Conservation (phyloP, 139 green algal genomes). For the Astrephomene gubernaculifera region DNA sequence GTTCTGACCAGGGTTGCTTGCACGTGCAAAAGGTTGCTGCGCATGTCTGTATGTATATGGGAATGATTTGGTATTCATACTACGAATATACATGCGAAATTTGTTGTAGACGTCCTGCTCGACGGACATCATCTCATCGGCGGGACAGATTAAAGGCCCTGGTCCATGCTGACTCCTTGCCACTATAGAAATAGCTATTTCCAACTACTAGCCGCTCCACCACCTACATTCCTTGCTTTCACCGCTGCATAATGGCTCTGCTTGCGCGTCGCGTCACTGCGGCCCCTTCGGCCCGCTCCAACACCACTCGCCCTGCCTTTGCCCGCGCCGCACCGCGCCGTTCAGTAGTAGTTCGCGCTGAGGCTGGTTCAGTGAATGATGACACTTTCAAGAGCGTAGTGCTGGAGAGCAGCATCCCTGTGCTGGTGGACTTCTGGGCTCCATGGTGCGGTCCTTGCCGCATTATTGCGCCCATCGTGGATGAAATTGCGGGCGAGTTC, state of each 20-base stretch:
- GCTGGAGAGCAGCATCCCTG: slow-evolving; percentile 84
- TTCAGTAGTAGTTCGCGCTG: slow-evolving; percentile 26
- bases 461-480: slow-evolving; percentile 94
- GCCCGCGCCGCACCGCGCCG: slow-evolving; percentile 7
- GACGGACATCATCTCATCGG: slow-evolving; percentile 15
- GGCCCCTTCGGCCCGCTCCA: not conserved
- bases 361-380: slow-evolving; percentile 84
- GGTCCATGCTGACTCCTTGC: too few relatives aligned
- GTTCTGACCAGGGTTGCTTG: too few relatives aligned
- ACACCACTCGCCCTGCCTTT: not conserved
- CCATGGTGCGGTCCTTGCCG: slow-evolving; percentile 94
- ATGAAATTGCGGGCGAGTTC: slow-evolving; percentile 89
- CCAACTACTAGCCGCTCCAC: too few relatives aligned
- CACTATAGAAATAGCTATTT: too few relatives aligned
- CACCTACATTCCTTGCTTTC: too few relatives aligned
- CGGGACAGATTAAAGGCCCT: not conserved
- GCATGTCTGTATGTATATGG: too few relatives aligned
- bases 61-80: too few relatives aligned
- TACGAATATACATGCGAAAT: too few relatives aligned
- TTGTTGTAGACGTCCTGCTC: too few relatives aligned
- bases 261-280: slow-evolving; percentile 1
- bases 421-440: slow-evolving; percentile 97
- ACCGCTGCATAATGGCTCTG: slow-evolving; percentile 43
- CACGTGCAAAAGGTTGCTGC: too few relatives aligned
- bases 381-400: slow-evolving; percentile 88